These are phyloP conservation scores for Mucor racemosus DNA, from an alignment of 371 early-diverging fungal species.

Conservation along the genomic window DNA sequence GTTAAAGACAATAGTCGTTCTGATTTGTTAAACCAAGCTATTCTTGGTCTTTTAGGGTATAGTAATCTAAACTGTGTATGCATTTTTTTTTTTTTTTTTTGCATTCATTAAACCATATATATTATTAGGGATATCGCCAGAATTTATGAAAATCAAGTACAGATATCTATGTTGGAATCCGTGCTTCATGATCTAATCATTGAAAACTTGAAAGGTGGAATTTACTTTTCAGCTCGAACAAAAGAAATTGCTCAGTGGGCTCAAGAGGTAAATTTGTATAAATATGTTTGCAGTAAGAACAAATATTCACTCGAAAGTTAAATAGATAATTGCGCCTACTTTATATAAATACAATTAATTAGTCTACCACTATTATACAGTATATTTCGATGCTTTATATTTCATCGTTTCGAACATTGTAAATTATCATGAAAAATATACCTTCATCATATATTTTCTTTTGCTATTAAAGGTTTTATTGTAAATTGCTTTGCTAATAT, in stretches of 20 bases:
- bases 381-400: too few species aligned
- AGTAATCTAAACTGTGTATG: too few species aligned
- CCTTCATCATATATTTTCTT: too few species aligned
- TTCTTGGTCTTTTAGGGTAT: background rate
- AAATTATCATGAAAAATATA: too few species aligned
- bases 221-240: background rate
- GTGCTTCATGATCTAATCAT: background rate
- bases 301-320: too few species aligned
- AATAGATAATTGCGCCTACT: too few species aligned
- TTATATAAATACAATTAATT: too few species aligned
- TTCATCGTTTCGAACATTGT: too few species aligned
- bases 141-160: background rate
- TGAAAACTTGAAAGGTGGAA: background rate
- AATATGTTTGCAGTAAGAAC: too few species aligned
- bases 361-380: too few species aligned
- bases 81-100: background rate
- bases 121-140: conserved; percentile 1
- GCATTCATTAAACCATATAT: background rate
- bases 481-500: too few species aligned
- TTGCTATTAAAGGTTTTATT: too few species aligned
- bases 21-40: background rate
- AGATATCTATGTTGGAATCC: background rate
- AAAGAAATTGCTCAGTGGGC: conserved; percentile 1
- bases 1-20: background rate
- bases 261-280: background rate